These are phyloP conservation scores for Globisporangium spinosum DNA, from an alignment of 352 stramenopile species.

Conservation along the genomic window DNA sequence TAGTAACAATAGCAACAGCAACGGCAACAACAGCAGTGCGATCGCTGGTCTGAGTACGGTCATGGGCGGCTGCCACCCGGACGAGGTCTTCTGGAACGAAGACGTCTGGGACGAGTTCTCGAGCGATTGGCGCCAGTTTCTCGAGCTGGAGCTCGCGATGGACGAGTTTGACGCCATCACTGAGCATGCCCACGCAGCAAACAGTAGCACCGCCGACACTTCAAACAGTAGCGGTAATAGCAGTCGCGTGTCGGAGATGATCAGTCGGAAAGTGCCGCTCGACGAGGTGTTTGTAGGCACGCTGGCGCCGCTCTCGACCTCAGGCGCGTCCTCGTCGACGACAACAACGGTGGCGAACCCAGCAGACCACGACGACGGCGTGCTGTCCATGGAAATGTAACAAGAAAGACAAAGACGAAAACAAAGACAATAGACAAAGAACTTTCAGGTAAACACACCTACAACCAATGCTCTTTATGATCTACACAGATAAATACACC, in stretches of 20 bases:
- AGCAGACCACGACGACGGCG: background rate
- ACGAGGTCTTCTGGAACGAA: conserved; percentile 50
- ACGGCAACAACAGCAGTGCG: conserved; percentile 2
- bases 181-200: conserved; percentile 4
- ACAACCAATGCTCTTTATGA: conserved; percentile 2
- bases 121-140: conserved; percentile 47
- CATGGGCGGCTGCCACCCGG: conserved; percentile 23
- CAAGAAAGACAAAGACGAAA: background rate
- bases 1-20: background rate
- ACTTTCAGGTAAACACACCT: background rate
- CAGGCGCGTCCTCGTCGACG: background rate
- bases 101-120: conserved; percentile 56
- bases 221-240: conserved; percentile 19
- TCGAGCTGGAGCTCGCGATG: conserved; percentile 51
- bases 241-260: conserved; percentile 10
- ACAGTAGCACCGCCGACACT: conserved; percentile 1
- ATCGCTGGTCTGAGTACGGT: conserved; percentile 3
- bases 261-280: conserved; percentile 30
- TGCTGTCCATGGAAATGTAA: conserved; percentile 15
- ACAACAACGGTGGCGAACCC: background rate
- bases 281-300: conserved; percentile 35
- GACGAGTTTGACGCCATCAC: conserved; percentile 52
- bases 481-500: background rate
- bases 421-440: background rate
- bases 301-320: conserved; percentile 18